Evolutionary conservation across 331 rosid genomes (phyloP), one percentile per base, ranked within the genome.

Genomic region (Quercus tomentella): DNA sequence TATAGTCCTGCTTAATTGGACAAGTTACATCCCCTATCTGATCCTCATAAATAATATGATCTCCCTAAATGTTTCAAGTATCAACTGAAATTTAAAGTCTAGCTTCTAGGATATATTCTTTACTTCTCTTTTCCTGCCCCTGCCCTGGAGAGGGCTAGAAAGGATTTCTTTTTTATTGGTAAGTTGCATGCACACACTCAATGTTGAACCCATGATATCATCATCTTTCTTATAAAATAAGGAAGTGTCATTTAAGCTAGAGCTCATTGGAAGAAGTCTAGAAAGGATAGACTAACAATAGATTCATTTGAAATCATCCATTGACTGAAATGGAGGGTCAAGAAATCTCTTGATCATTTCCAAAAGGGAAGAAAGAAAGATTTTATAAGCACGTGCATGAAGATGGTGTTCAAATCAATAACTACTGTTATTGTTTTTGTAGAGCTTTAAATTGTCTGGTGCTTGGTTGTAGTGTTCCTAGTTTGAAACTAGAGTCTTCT

Each of bases 1-100:
- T 65, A 28, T 43, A 66, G 49, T 62, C 69, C 56, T 75, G 62
- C 60, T 58, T 56, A 56, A 30, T 43, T 28, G 67, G 31, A 76
- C 16, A 72, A 49, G 70, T 77, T 73, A 25, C 74, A 82, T 78
- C n/a, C 57, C 69, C 63, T 77, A 37, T 45, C 71, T 60, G 20
- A 66, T 23, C 30, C 12, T 57, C 58, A 18, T 11, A 21, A 41
- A 66, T 52, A 70, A 54, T 76, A 21, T 57, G 11, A 75, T 30
- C 67, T 76, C 56, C 66, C 15, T 56, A 26, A 31, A 71, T 63
- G 25, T 71, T 43, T 41, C 33, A 68, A 76, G 35, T 14, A 43
- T 43, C 45, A 58, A 75, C 37, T 74, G 35, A 30, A 22, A 56
- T 25, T 60, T 76, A 33, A 80, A 20, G 65, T 73, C 41, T 80